Evolutionary conservation across 2,329 filamentous ascomycete genomes (phyloP).

Genomic region (Lasiodiplodia hormozganensis): DNA sequence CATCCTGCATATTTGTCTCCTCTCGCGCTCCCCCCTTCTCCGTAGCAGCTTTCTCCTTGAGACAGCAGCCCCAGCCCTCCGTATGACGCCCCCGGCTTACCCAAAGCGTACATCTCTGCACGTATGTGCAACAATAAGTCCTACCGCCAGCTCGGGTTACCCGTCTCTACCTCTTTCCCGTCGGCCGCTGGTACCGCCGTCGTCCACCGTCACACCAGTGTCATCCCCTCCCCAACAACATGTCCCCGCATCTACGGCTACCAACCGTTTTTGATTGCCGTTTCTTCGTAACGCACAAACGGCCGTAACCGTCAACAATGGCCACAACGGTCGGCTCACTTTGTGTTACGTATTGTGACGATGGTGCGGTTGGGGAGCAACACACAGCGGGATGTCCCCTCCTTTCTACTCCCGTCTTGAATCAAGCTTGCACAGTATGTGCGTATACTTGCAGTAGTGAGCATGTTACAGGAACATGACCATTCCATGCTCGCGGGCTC

Average conservation of each 20-base stretch:
- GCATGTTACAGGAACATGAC: background rate
- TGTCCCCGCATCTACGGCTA: background rate
- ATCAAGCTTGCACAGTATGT: background rate
- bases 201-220: background rate
- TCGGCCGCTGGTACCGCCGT: background rate
- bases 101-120: slow-evolving; percentile 1
- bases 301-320: background rate
- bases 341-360: background rate
- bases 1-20: background rate
- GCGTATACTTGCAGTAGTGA: background rate
- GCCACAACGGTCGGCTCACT: background rate
- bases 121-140: too few relatives aligned
- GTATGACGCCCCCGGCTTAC: background rate
- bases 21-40: background rate
- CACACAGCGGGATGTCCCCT: background rate
- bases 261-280: background rate
- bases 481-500: background rate
- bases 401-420: background rate
- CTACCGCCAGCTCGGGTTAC: slow-evolving; percentile 2
- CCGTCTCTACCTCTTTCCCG: background rate
- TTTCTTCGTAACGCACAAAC: background rate
- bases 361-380: background rate
- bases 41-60: background rate
- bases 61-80: background rate
- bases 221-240: background rate